Conservation (phyloP, 352 stramenopile species). For the Phytophthora cactorum region DNA sequence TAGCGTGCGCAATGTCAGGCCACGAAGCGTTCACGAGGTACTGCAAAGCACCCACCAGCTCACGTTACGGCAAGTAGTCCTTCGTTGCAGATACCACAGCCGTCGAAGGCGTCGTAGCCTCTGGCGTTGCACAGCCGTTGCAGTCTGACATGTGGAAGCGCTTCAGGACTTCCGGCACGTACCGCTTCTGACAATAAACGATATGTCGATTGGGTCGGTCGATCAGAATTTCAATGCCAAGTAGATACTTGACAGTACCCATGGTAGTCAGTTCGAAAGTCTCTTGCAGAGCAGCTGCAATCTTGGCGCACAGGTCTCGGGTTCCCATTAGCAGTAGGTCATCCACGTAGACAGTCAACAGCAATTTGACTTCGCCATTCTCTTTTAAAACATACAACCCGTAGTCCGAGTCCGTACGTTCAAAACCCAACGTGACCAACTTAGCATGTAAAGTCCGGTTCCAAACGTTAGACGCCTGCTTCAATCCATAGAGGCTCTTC, state of each 20-base stretch:
- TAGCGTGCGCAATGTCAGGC: too few species aligned
- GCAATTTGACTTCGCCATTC: not conserved
- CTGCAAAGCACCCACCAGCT: not conserved
- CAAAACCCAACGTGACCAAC: not conserved
- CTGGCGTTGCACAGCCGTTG: not conserved
- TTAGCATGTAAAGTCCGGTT: not conserved
- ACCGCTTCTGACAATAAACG: not conserved
- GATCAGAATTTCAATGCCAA: not conserved
- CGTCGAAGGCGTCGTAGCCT: not conserved
- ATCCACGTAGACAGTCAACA: not conserved
- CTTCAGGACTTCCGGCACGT: not conserved
- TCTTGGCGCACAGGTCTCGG: not conserved
- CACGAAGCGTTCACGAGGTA: not conserved
- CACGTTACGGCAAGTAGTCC: not conserved
- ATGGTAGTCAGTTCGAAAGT: not conserved
- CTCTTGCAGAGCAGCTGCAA: not conserved
- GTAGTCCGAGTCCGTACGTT: not conserved
- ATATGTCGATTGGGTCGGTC: not conserved
- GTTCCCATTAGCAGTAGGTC: not conserved
- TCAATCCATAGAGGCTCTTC: not conserved
- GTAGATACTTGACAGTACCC: not conserved
- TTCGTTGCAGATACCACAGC: not conserved
- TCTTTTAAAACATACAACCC: not conserved
- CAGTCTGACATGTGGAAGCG: not conserved
- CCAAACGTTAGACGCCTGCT: not conserved